Evolutionary conservation across 352 stramenopile species (phyloP).

Genomic region (Pythium biforme): DNA sequence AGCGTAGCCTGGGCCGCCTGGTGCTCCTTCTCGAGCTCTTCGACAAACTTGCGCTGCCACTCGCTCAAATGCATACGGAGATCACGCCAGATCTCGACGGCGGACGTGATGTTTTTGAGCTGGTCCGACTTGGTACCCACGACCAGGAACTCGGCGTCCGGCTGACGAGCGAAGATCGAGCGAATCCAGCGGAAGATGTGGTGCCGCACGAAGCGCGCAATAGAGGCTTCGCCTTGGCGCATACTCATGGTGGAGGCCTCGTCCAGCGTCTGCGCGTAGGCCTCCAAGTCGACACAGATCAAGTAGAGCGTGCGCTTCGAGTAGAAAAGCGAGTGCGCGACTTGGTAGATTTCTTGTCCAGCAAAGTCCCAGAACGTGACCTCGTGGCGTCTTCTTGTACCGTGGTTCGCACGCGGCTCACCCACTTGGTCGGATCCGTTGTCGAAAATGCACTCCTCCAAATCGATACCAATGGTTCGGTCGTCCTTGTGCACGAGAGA

Average conservation of each 20-base stretch:
- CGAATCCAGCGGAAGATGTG: conserved; percentile 27
- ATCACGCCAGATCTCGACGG: conserved; percentile 12
- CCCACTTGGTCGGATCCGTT: not conserved
- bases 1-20: not conserved
- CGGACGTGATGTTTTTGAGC: not conserved
- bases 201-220: conserved; percentile 10
- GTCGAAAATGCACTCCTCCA: conserved; percentile 31
- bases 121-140: conserved; percentile 27
- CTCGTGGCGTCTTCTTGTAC: not conserved
- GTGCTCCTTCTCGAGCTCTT: conserved; percentile 14
- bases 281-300: conserved; percentile 17
- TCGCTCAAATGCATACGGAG: conserved; percentile 16
- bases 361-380: conserved; percentile 27
- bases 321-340: conserved; percentile 21
- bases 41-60: conserved; percentile 6
- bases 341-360: conserved; percentile 20
- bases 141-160: conserved; percentile 24
- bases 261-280: conserved; percentile 2
- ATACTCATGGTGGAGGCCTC: not conserved
- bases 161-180: conserved; percentile 17
- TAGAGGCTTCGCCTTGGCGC: conserved; percentile 3
- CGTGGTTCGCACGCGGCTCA: not conserved
- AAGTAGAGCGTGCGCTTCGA: conserved; percentile 24
- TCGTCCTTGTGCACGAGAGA: conserved; percentile 24
- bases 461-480: conserved; percentile 37